Evolutionary conservation across 305 asterid genomes (phyloP), one percentile per base, ranked within the genome.

Genomic region (Fraxinus floribunda): DNA sequence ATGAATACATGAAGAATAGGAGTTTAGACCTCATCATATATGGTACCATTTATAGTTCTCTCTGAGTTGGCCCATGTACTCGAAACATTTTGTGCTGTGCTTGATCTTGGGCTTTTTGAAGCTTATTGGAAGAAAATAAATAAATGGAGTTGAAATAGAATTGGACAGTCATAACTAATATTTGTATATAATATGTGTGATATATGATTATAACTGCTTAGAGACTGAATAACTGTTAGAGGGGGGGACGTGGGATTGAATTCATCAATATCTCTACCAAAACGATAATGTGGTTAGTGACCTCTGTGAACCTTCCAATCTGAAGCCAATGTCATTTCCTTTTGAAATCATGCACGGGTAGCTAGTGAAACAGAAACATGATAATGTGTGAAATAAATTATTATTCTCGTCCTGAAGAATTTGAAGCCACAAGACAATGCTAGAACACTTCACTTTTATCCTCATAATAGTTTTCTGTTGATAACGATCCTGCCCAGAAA

Each of bases 1-100:
- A 93, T 35, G 97, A 93, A 86, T 92, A 91, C 86, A 89, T 93
- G 94, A 92, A 90, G 85, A 92, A 93, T 78, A 78, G 93, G 82
- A 92, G 97, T 81, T 87, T 93, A 86, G 97, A 93, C 80, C 93
- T 71, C 82, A 91, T 92, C 70, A 6, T 93, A 79, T 92, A 88
- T 73, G 96, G 97, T 93, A 92, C 80, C 34, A 41, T 79, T 75
- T 24, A 13, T 34, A n/a, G 62, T 55, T 77, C 9, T 29, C 75
- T 74, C 70, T 78, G 0, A 60, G 38, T 29, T 29, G 73, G 10
- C n/a, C 15, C 73, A 64, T 29, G 29, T 64, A 26, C 73, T 64
- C 9, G 8, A 75, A 24, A 38, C 60, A 39, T 20, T 10, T 75
- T 75, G 10, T 0, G 2, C 34, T 30, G 78, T 30, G 35, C 49